Evolutionary conservation across 441 rosid genomes (phyloP).

Genomic region (Euphorbia schlechtendalii): DNA sequence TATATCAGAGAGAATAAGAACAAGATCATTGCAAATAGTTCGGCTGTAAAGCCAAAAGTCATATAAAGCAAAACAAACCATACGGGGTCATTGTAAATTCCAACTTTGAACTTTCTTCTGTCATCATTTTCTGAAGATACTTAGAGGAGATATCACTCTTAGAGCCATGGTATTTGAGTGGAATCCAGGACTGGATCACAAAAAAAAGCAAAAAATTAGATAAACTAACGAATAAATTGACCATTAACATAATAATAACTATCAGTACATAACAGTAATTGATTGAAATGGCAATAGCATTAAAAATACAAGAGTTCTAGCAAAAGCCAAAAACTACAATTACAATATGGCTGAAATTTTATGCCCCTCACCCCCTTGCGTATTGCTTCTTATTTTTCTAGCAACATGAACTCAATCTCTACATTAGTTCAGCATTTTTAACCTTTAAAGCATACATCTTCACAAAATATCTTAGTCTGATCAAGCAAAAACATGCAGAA

Average conservation of each 20-base stretch:
- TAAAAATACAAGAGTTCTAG: background rate
- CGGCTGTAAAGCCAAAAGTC: conserved; percentile 10
- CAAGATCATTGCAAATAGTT: conserved; percentile 10
- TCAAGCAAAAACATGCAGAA: conserved; percentile 1
- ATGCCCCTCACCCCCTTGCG: background rate
- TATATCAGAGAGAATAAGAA: conserved; percentile 17
- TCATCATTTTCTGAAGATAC: conserved; percentile 53
- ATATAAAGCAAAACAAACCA: conserved; percentile 11
- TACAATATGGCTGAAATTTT: background rate
- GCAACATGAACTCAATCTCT: background rate
- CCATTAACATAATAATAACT: background rate
- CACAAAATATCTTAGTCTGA: background rate
- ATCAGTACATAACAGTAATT: background rate
- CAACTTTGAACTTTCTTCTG: conserved; percentile 42
- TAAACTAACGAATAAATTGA: background rate
- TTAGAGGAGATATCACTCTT: conserved; percentile 53
- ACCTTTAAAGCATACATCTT: background rate
- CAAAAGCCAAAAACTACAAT: background rate
- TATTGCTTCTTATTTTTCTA: background rate
- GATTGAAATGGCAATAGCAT: conserved; percentile 4
- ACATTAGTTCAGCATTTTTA: background rate
- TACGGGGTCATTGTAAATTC: conserved; percentile 72
- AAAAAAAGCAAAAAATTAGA: background rate
- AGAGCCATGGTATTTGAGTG: conserved; percentile 66
- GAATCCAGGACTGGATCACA: conserved; percentile 58